These are phyloP conservation scores for Akebia trifoliata DNA, from an alignment of 164 flowering plant species.

Conservation along the genomic window DNA sequence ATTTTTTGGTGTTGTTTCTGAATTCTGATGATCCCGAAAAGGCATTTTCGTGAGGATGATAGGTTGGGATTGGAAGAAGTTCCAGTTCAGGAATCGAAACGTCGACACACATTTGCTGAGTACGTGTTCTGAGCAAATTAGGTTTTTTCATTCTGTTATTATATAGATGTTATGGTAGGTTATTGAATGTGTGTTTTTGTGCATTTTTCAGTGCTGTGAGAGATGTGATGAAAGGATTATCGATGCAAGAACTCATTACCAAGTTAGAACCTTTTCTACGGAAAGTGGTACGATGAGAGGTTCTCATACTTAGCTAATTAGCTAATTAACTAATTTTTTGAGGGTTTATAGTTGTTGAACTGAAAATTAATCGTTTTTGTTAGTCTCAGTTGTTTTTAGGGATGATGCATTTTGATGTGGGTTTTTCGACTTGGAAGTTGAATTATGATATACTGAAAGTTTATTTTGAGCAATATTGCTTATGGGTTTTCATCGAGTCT, in stretches of 20 bases:
- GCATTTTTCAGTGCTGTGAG: constrained; percentile 26
- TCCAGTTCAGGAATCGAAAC: constrained; percentile 25
- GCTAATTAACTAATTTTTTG: too few species aligned
- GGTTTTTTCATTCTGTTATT: background rate
- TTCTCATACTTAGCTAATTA: too few species aligned
- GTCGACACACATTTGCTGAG: constrained; percentile 15
- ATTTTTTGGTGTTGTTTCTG: constrained; percentile 2
- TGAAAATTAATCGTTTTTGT: too few species aligned
- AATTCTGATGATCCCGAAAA: constrained; percentile 39
- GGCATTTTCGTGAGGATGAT: constrained; percentile 22
- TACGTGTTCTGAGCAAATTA: background rate
- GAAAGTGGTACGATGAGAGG: constrained; percentile 36
- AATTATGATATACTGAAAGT: too few species aligned
- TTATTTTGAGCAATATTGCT: too few species aligned
- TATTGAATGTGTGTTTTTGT: constrained; percentile 3
- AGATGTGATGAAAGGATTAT: constrained; percentile 18
- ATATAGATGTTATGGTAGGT: too few species aligned
- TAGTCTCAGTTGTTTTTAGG: too few species aligned
- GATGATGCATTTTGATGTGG: too few species aligned
- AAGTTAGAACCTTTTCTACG: constrained; percentile 39
- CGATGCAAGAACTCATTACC: constrained; percentile 20
- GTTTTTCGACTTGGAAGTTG: too few species aligned
- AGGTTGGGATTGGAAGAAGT: constrained; percentile 4
- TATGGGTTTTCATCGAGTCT: too few species aligned
- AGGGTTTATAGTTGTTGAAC: too few species aligned